These are phyloP conservation scores for Coffea canephora DNA, from an alignment of 257 asterid species.

Conservation along the genomic window DNA sequence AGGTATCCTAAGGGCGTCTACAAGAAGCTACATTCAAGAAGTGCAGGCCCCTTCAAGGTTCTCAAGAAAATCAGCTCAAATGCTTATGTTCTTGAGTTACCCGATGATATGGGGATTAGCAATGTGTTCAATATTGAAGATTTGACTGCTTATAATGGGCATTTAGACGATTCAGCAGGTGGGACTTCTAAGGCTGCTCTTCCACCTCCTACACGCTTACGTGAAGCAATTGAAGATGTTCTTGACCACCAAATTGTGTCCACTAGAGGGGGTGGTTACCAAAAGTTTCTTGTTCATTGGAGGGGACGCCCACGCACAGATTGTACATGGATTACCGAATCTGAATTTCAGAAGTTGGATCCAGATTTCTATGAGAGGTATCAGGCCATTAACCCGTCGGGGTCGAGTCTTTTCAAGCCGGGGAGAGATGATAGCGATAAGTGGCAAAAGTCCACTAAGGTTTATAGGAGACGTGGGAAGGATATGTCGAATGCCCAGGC, in stretches of 20 bases:
- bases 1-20: neutral
- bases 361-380: no score
- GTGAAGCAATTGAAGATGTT: neutral
- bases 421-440: constrained; percentile 3
- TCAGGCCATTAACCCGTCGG: no score
- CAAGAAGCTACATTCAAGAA: neutral
- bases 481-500: neutral
- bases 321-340: no score
- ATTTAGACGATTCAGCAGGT: neutral
- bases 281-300: no score
- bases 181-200: neutral
- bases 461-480: neutral
- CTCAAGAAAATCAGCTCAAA: neutral
- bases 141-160: no score
- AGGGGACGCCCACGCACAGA: no score
- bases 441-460: neutral
- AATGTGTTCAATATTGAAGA: neutral
- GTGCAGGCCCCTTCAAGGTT: neutral
- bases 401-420: neutral
- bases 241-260: neutral
- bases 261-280: neutral
- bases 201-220: neutral
- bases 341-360: no score
- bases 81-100: neutral
- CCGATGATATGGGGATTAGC: neutral